phyloP scores from a whole-genome alignment of 768 basidiomycete species.

The Lactarius sanguifluus region DNA sequence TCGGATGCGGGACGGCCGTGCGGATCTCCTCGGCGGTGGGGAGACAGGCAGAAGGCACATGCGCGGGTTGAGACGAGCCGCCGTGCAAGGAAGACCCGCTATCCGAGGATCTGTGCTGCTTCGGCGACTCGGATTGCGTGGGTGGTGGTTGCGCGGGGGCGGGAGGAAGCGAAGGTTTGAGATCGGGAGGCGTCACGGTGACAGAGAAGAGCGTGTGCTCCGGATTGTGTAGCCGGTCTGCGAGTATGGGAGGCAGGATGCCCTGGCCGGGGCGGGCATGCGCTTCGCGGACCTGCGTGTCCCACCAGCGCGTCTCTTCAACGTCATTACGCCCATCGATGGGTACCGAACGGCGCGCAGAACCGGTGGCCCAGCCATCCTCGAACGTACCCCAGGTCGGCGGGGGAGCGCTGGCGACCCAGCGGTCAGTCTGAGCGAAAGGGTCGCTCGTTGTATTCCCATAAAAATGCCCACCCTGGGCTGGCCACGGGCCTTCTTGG shows the following conservation, averaged over 20 bases:
- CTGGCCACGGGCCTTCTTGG: slow-evolving; percentile 18
- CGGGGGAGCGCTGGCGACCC: slow-evolving; percentile 21
- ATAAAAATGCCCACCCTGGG: slow-evolving; percentile 15
- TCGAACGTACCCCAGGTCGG: slow-evolving; percentile 21
- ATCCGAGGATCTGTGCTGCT: slow-evolving; percentile 14
- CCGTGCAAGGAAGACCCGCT: slow-evolving; percentile 22
- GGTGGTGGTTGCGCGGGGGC: slow-evolving; percentile 32
- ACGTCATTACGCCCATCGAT: slow-evolving; percentile 60
- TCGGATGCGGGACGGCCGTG: slow-evolving; percentile 75
- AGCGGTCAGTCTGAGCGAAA: slow-evolving; percentile 20
- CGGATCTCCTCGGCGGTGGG: slow-evolving; percentile 65
- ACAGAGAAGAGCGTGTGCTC: slow-evolving; percentile 72
- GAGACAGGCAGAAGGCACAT: slow-evolving; percentile 30
- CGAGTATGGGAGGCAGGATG: slow-evolving; percentile 64
- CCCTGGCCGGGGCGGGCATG: slow-evolving; percentile 65
- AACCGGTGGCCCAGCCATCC: slow-evolving; percentile 20
- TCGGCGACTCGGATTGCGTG: slow-evolving; percentile 14
- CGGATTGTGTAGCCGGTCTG: slow-evolving; percentile 66
- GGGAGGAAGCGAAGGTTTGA: slow-evolving; percentile 32
- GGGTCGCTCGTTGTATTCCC: slow-evolving; percentile 14
- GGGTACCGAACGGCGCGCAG: slow-evolving; percentile 36
- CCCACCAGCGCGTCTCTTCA: slow-evolving; percentile 75
- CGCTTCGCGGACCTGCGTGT: slow-evolving; percentile 46
- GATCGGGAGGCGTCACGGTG: slow-evolving; percentile 41
- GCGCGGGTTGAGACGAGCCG: slow-evolving; percentile 27